Evolutionary conservation across 1,284 basidiomycete species (phyloP).

Genomic region (Singerocomus inundabilis): DNA sequence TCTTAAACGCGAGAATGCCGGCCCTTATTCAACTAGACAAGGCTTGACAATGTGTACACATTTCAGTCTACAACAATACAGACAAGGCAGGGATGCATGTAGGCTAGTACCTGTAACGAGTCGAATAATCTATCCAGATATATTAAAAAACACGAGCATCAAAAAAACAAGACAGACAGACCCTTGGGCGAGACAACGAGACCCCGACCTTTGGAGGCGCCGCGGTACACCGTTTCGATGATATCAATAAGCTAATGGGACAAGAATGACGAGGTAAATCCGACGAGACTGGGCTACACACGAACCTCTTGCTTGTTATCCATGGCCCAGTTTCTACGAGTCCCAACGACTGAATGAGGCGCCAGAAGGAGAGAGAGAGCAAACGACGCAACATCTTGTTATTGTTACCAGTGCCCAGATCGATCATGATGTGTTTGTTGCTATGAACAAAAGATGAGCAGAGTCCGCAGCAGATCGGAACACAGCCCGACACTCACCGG

Average conservation of each 20-base stretch:
- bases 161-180: conserved; percentile 33
- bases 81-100: background rate
- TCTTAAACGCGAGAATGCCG: conserved; percentile 23
- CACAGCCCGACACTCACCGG: conserved; percentile 49
- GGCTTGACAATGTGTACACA: background rate
- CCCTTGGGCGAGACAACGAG: conserved; percentile 97
- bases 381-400: conserved; percentile 88
- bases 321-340: conserved; percentile 89
- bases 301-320: conserved; percentile 93
- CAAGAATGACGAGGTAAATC: conserved; percentile 8
- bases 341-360: background rate
- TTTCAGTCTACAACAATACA: background rate
- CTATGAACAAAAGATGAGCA: conserved; percentile 39
- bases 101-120: conserved; percentile 72
- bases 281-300: background rate
- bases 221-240: conserved; percentile 97
- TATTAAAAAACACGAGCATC: conserved; percentile 3
- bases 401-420: conserved; percentile 98
- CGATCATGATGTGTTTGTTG: conserved; percentile 99
- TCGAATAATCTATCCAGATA: conserved; percentile 69
- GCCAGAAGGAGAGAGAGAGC: background rate
- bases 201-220: conserved; percentile 97
- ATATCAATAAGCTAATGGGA: conserved; percentile 86
- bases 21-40: conserved; percentile 12
- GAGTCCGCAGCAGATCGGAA: background rate